Percentiles rank a stretch among this genome's conserved stretches.
These are phyloP conservation scores for Fusarium domesticum DNA, from an alignment of 2,329 filamentous ascomycete species.

Conservation along the genomic window DNA sequence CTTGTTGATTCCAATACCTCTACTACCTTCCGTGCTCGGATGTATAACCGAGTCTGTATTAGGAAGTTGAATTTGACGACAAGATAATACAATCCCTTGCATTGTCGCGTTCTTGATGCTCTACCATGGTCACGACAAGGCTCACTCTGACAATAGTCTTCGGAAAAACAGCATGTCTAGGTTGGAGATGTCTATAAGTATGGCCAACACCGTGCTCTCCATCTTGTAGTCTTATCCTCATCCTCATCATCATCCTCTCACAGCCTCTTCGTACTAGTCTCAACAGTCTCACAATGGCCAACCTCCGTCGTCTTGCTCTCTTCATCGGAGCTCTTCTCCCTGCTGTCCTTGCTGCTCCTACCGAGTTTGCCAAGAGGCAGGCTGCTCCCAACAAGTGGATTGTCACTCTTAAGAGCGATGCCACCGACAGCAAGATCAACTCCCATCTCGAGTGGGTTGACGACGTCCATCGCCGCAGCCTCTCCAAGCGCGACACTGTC, in stretches of 20 bases:
- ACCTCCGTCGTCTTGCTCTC: constrained; percentile 31
- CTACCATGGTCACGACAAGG: constrained; percentile 14
- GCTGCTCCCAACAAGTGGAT: constrained; percentile 46
- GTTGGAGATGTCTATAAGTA: constrained; percentile 17
- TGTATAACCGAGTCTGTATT: constrained; percentile 19
- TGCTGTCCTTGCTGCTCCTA: constrained; percentile 31
- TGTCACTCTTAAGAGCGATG: constrained; percentile 56
- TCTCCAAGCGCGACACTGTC: constrained; percentile 44
- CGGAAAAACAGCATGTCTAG: neutral
- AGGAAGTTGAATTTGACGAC: constrained; percentile 20
- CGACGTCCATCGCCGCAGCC: constrained; percentile 51
- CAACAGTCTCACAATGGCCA: constrained; percentile 29
- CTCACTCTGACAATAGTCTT: constrained; percentile 1
- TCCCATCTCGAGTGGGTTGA: constrained; percentile 48
- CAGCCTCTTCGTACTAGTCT: constrained; percentile 2
- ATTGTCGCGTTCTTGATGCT: constrained; percentile 10
- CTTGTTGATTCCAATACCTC: constrained; percentile 7
- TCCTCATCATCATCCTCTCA: constrained; percentile 14
- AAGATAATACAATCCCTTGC: constrained; percentile 7
- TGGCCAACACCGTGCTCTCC: neutral
- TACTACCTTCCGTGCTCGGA: constrained; percentile 27
- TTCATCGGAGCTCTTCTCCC: constrained; percentile 34
- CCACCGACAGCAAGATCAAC: constrained; percentile 42
- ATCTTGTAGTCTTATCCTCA: constrained; percentile 2
- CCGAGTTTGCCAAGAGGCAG: constrained; percentile 12